Percentiles rank a stretch among this genome's conserved stretches.
These are phyloP conservation scores for Nemania sp. DNA, from an alignment of 2,329 filamentous ascomycete genomes.

Conservation along the genomic window DNA sequence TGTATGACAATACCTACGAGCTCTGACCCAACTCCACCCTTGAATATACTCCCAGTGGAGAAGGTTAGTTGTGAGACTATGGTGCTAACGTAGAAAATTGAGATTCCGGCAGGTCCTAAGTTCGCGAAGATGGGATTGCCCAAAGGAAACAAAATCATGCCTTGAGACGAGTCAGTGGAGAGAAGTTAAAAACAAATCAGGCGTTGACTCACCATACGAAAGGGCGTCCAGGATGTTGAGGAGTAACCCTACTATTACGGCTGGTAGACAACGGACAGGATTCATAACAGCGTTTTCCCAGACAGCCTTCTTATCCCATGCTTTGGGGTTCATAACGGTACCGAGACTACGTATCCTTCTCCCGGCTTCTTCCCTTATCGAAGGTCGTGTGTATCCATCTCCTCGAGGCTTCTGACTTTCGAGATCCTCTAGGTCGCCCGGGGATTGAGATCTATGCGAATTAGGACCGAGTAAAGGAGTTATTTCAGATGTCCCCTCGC, in stretches of 20 bases:
- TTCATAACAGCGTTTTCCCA: conserved; percentile 73
- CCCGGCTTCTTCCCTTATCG: conserved; percentile 43
- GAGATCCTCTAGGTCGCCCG: conserved; percentile 56
- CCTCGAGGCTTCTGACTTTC: conserved; percentile 62
- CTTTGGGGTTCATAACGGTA: conserved; percentile 70
- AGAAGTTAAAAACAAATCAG: neutral
- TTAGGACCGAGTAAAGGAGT: conserved; percentile 61
- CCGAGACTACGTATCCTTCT: conserved; percentile 43
- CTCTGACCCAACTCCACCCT: conserved; percentile 91
- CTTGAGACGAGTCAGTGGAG: conserved; percentile 53
- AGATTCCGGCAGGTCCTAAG: conserved; percentile 92
- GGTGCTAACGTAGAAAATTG: conserved; percentile 98
- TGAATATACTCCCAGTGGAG: conserved; percentile 88
- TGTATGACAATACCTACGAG: conserved; percentile 67
- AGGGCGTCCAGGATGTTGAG: conserved; percentile 95
- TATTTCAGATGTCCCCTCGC: conserved; percentile 52
- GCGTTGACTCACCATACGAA: conserved; percentile 75
- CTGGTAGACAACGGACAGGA: conserved; percentile 79
- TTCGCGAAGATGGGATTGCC: conserved; percentile 86
- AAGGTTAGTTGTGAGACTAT: conserved; percentile 94
- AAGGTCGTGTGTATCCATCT: conserved; percentile 41
- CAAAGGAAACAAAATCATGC: conserved; percentile 94
- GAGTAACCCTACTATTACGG: conserved; percentile 87
- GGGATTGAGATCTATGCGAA: conserved; percentile 49
- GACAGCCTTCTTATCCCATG: conserved; percentile 76